A percentile compares a stretch with the other conserved stretches of the same genome.
These are phyloP conservation scores for Eustoma russellianum DNA, from an alignment of 257 asterid genomes.

Conservation along the genomic window DNA sequence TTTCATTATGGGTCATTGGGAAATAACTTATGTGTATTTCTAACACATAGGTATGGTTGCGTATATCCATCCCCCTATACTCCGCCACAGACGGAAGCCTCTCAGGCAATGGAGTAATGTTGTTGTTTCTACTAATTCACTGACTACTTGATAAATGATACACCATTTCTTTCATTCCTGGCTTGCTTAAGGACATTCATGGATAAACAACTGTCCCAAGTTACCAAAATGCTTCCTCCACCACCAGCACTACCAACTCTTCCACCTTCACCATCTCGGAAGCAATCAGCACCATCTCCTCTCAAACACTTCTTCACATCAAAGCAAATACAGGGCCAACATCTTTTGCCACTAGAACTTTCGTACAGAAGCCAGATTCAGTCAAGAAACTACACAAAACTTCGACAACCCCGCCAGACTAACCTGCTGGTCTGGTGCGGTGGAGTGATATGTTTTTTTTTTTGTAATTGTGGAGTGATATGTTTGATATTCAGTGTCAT, in stretches of 20 bases:
- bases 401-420: constrained; percentile 37
- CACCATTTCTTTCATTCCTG: constrained; percentile 12
- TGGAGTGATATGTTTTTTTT: no score
- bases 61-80: no score
- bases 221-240: constrained; percentile 37
- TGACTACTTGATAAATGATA: constrained; percentile 25
- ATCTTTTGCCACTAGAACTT: constrained; percentile 20
- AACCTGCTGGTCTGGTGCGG: constrained; percentile 63
- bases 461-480: no score
- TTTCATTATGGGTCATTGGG: no score
- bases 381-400: constrained; percentile 42
- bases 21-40: no score
- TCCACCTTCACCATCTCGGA: constrained; percentile 20
- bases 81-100: no score
- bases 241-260: constrained; percentile 17
- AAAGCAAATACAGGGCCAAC: constrained; percentile 29
- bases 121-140: no score
- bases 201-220: constrained; percentile 12
- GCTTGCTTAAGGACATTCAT: constrained; percentile 10
- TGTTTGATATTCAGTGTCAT: constrained; percentile 64
- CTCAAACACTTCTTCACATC: constrained; percentile 25
- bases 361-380: constrained; percentile 26
- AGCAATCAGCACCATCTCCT: constrained; percentile 28
- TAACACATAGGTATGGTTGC: no score
- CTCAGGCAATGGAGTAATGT: no score